Base-by-base conservation (phyloP, 805 yeast genomes). In the Barnettozyma sp. region DNA sequence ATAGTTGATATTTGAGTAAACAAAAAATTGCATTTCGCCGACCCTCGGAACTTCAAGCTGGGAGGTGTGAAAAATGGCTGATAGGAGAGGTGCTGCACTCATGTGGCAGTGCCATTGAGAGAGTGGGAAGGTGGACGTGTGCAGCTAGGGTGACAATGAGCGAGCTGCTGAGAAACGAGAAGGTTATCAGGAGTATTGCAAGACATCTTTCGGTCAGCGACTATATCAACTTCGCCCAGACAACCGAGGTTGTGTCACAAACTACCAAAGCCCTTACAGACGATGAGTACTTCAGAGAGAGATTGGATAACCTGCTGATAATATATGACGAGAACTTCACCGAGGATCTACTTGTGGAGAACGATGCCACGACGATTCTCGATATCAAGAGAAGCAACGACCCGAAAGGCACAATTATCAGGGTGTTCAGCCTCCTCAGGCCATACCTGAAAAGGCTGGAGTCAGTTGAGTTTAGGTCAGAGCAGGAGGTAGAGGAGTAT, bases 271-370 rank as follows among this genome's bases (percentile, higher is more conserved):
- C 33, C 5, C 19, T 25, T 2, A 17, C 29, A 12, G 50, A 44
- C 15, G n/a, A 17, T 3, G 33, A 22, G 1, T 53, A 51, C 23
- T 53, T 44, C 32, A 24, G 30, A 5, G 31, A 36, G 7, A 30
- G 54, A 24, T 30, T 50, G 2, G 16, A 27, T 4, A 30, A 20
- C 2, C 36, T 40, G 5, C 35, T 44, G 13, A 42, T 53, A 14
- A 36, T 30, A 7, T 39, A 36, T 23, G 52, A 53, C 31, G 38
- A 46, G 0, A 11, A n/a, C 0, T 35, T 30, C 25, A 25, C 26
- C 1, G 43, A 39, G 11, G 54, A 49, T 20, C 35, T 48, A 1
- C 35, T 53, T 16, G 11, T 37, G 5, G 54, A 52, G 12, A 30
- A 31, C 6, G 46, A 43, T 17, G 36, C 46, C 2, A n/a, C 36